Evolutionary conservation across 768 basidiomycete genomes (phyloP).

Genomic region (Roridomyces roridus): DNA sequence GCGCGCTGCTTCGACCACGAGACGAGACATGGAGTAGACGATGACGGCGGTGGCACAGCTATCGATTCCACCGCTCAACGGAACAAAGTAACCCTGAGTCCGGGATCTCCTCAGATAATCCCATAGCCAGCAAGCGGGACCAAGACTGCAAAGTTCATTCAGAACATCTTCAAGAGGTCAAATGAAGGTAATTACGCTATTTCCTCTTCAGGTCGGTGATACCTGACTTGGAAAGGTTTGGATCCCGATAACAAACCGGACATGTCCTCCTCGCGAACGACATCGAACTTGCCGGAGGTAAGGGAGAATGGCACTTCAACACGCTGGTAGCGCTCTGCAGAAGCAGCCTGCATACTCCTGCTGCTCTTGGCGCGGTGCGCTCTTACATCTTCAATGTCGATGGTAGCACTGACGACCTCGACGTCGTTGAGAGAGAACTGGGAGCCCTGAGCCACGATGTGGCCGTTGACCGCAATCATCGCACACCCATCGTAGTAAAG

Average conservation of each 20-base stretch:
- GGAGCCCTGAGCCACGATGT: slow-evolving; percentile 91
- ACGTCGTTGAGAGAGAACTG: slow-evolving; percentile 97
- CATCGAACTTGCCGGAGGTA: slow-evolving; percentile 76
- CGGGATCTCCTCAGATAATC: slow-evolving; percentile 95
- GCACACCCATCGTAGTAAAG: slow-evolving; percentile 98
- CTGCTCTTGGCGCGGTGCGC: slow-evolving; percentile 86
- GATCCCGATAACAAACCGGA: slow-evolving; percentile 41
- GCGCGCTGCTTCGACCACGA: slow-evolving; percentile 81
- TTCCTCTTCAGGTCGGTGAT: slow-evolving; percentile 93
- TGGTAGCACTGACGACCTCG: slow-evolving; percentile 93
- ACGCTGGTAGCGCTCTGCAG: slow-evolving; percentile 76
- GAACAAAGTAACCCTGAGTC: slow-evolving; percentile 94
- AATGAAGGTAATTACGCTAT: slow-evolving; percentile 77
- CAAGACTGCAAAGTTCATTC: slow-evolving; percentile 60
- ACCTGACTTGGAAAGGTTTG: slow-evolving; percentile 59
- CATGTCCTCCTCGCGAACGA: slow-evolving; percentile 58
- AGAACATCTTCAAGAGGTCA: neutral
- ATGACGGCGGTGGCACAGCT: slow-evolving; percentile 97
- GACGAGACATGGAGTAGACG: slow-evolving; percentile 94
- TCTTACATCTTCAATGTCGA: slow-evolving; percentile 97
- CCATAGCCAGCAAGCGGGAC: slow-evolving; percentile 99
- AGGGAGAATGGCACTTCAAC: slow-evolving; percentile 84
- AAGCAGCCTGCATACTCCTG: slow-evolving; percentile 88
- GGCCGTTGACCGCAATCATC: slow-evolving; percentile 94
- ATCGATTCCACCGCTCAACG: slow-evolving; percentile 95